Base-by-base conservation (phyloP, 1,284 basidiomycete genomes). In the Ganoderma multipileum region DNA sequence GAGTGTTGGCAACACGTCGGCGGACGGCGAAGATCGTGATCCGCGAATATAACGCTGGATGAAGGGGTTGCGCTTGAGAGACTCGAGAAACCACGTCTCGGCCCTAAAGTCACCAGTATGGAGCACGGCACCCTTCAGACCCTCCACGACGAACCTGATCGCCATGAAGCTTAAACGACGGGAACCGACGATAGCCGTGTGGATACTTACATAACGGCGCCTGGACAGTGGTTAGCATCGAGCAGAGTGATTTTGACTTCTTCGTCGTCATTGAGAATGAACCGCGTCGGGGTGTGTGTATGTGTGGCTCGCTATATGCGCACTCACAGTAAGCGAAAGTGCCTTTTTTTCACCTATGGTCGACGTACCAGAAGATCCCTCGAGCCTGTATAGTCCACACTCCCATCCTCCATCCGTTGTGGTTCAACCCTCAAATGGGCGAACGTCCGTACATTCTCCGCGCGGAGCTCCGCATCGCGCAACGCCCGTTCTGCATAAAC, bases 181-280 rank as follows among this genome's bases (percentile, higher is more conserved):
- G 9, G 36, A 26, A 52, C 12, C n/a, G 23, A 38, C 39, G 58
- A 58, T 60, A 60, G 58, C 38, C 39, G 58, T 42, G 36, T 58
- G 14, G 6, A 28, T 2, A 79, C 89, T 59, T 75, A 96, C 96
- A 98, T 98, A 38, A 95, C 89, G 0, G 95, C 91, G 0, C 97
- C 97, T 12, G 95, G 95, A 79, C 96, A 98, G 77, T 98, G 97
- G 76, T 98, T 98, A 1, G 97, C 96, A 73, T 97, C 93, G 18
- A 98, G 81, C 3, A 95, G 84, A 0, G 95, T 97, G 68, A 98
- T 86, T 0, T 83, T 90, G 2, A 96, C 87, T 0, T 77, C 79
- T 67, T 91, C 87, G 11, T 83, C 82, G 6, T 87, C 83, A 9
- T 82, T 84, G 26, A 96, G 81, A 23, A 90, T 87, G 54, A 91